These are phyloP conservation scores for Apiospora kogelbergensis DNA, from an alignment of 2,329 filamentous ascomycete species.

Conservation along the genomic window DNA sequence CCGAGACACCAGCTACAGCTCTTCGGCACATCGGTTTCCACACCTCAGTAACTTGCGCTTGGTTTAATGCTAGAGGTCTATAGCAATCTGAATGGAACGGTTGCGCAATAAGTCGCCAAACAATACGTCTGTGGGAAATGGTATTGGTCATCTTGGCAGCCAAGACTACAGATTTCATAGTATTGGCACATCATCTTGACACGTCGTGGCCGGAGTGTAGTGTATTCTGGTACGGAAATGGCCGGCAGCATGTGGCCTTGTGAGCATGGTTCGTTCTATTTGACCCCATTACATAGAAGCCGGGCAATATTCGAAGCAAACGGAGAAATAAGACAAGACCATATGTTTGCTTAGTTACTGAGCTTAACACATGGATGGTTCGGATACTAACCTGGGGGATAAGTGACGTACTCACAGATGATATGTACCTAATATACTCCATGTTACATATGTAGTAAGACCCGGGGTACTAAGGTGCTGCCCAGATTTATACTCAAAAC, in stretches of 20 bases:
- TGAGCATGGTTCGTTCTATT: neutral
- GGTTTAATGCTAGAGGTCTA: slow-evolving; percentile 6
- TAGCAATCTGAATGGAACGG: slow-evolving; percentile 8
- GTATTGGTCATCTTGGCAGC: neutral
- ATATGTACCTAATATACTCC: no score
- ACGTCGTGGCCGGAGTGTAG: neutral
- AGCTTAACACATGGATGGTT: neutral
- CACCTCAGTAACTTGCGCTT: neutral
- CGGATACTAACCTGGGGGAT: no score
- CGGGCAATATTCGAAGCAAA: neutral
- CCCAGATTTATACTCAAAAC: neutral
- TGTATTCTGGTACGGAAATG: neutral
- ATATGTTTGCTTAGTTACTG: neutral
- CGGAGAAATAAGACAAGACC: neutral
- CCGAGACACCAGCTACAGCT: neutral
- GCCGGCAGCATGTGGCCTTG: neutral
- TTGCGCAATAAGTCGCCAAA: neutral
- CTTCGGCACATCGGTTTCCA: neutral
- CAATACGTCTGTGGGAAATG: no score
- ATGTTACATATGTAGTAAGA: no score
- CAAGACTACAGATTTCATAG: neutral
- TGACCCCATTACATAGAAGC: neutral
- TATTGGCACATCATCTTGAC: neutral
- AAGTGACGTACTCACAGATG: neutral
- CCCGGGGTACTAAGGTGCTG: no score